phyloP scores from a whole-genome alignment of 257 asterid species.

The Lithospermum erythrorhizon region DNA sequence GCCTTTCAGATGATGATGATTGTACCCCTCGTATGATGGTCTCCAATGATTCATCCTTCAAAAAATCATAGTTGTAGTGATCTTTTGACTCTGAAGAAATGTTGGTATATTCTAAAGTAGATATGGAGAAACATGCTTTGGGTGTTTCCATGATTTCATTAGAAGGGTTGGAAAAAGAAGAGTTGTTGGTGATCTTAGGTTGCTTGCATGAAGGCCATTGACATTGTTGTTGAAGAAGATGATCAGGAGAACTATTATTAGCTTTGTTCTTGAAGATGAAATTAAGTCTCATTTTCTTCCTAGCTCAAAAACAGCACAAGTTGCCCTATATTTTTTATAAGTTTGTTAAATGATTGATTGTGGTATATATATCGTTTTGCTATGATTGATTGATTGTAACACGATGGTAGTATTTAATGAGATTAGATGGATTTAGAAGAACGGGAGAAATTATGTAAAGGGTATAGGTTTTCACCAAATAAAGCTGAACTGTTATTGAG shows the following conservation, averaged over 20 bases:
- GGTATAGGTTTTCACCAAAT: conserved; percentile 6
- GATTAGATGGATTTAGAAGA: neutral
- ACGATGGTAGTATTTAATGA: conserved; percentile 12
- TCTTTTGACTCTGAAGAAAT: conserved; percentile 11
- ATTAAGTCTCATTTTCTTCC: conserved; percentile 24
- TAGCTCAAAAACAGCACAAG: neutral
- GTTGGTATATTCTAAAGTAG: conserved; percentile 12
- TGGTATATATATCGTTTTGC: too few relatives aligned
- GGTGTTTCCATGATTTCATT: conserved; percentile 20
- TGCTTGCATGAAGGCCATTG: conserved; percentile 24
- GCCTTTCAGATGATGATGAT: conserved; percentile 3
- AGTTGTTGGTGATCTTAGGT: conserved; percentile 33
- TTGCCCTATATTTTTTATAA: neutral
- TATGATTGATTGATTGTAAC: too few relatives aligned
- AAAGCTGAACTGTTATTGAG: too few relatives aligned
- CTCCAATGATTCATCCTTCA: conserved; percentile 2
- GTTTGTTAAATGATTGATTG: neutral
- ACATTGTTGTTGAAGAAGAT: conserved; percentile 4
- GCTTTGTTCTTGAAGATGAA: conserved; percentile 27
- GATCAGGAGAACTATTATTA: conserved; percentile 2
- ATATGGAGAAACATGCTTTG: conserved; percentile 35
- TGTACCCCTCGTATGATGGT: neutral
- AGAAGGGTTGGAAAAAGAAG: conserved; percentile 38
- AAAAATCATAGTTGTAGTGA: conserved; percentile 2
- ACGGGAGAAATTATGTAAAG: neutral